Evolutionary conservation across 352 stramenopile genomes (phyloP), one percentile per base, ranked within the genome.

Genomic region (Vaucheria bursata): DNA sequence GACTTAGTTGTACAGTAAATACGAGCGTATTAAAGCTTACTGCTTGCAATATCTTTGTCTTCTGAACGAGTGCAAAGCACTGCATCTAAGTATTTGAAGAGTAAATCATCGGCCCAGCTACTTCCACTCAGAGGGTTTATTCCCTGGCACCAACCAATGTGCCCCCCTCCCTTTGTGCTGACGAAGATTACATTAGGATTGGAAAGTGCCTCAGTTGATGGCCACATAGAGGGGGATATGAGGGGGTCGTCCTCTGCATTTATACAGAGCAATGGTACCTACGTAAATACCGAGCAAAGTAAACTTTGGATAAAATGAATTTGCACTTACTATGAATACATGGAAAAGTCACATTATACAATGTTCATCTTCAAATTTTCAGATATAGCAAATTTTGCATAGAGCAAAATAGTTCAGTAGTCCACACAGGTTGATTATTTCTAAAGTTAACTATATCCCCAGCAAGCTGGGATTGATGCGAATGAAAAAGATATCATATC

Each of bases 141-240:
- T 4, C 71, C 66, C 50, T 80, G 69, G 8, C 79, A 69, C 59
- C 69, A 84, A 71, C 79, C 79, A 36, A 84, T 84, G 35, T 84
- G 79, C n/a, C 79, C 79, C 29, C 79, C 79, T 6, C 73, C 73
- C 2, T 35, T 52, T 32, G 79, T 84, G 67, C 35, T 69, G 4
- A 84, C 79, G 53, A 84, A 80, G 31, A 84, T 82, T 1, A 84
- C 75, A 39, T 33, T 76, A 8, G 79, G 79, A 68, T 84, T 84
- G 31, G 66, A 8, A 33, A 49, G 18, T 4, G 67, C 49, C 67
- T 33, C n/a, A 0, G 73, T 71, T n/a, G 75, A 38, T 18, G 76
- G 76, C 35, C 52, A 81, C 25, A 81, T 45, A 25, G 0, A 37
- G n/a, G 76, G 18, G 45, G 74, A 71, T 53, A 68, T 73, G 33